Evolutionary conservation across 2,329 filamentous ascomycete species (phyloP).

Genomic region (Colletotrichum limetticola): DNA sequence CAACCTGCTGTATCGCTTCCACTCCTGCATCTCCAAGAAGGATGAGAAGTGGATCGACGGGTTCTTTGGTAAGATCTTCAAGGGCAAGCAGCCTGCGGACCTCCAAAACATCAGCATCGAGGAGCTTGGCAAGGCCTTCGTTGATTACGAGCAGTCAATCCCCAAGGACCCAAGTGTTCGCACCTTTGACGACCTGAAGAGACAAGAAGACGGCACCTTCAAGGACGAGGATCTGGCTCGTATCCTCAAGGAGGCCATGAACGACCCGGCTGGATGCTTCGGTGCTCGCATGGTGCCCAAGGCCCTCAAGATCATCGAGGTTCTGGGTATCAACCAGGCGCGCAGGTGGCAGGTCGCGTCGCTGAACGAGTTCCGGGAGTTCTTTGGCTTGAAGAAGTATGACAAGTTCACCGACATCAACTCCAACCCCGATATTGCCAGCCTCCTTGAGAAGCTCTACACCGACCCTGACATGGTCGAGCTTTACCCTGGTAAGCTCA

Average conservation of each 20-base stretch:
- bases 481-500: slow-evolving; percentile 68
- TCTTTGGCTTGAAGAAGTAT: slow-evolving; percentile 69
- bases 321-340: slow-evolving; percentile 70
- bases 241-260: slow-evolving; percentile 67
- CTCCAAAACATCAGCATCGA: slow-evolving; percentile 45
- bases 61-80: slow-evolving; percentile 60
- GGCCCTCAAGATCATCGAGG: slow-evolving; percentile 69
- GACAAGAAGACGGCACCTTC: slow-evolving; percentile 62
- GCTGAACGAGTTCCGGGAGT: slow-evolving; percentile 73
- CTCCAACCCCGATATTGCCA: slow-evolving; percentile 63
- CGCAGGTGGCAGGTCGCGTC: slow-evolving; percentile 70
- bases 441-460: slow-evolving; percentile 68
- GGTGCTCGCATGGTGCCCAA: slow-evolving; percentile 69
- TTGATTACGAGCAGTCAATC: slow-evolving; percentile 50
- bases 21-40: slow-evolving; percentile 67
- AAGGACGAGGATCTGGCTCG: slow-evolving; percentile 67
- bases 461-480: slow-evolving; percentile 74
- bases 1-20: slow-evolving; percentile 75
- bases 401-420: slow-evolving; percentile 69
- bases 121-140: slow-evolving; percentile 46
- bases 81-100: slow-evolving; percentile 42
- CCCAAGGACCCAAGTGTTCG: slow-evolving; percentile 57
- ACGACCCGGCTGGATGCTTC: slow-evolving; percentile 69
- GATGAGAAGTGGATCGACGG: slow-evolving; percentile 72
- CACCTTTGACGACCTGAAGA: slow-evolving; percentile 59